Evolutionary conservation across 495 filamentous ascomycete species (phyloP).

Genomic region (Aspergillus saccharolyticus): DNA sequence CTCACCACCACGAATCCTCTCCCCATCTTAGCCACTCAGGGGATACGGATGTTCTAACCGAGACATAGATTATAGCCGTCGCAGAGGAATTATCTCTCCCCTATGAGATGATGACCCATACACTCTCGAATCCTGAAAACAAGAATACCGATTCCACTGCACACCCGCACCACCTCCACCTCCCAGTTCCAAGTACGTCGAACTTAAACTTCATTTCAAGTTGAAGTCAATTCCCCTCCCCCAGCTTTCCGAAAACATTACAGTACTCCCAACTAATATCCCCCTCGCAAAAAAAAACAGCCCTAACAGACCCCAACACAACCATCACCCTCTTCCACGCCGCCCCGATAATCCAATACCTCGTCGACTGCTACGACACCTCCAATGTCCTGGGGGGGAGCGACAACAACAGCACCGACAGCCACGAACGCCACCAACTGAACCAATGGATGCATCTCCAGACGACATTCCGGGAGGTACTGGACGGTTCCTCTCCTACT

Average conservation of each 20-base stretch:
- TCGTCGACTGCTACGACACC: slow-evolving; percentile 33
- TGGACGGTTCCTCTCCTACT: no score
- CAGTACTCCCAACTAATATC: neutral
- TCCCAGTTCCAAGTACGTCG: neutral
- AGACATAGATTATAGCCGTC: neutral
- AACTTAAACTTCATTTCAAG: no score
- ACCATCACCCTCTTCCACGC: slow-evolving; percentile 7
- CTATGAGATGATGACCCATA: neutral
- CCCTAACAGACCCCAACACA: slow-evolving; percentile 9
- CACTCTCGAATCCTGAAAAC: neutral
- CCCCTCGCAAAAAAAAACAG: neutral
- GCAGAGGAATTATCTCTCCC: slow-evolving; percentile 2
- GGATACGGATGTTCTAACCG: no score
- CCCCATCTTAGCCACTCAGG: neutral
- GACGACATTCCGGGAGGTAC: slow-evolving; percentile 3
- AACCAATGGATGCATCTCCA: slow-evolving; percentile 41
- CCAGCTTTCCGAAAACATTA: neutral
- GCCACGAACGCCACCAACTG: slow-evolving; percentile 29
- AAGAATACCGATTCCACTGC: no score
- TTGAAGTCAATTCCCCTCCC: neutral
- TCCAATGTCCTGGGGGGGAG: slow-evolving; percentile 17
- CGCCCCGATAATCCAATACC: slow-evolving; percentile 33
- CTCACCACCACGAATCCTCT: neutral
- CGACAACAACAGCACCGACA: slow-evolving; percentile 12
- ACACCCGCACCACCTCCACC: no score